A percentile compares a stretch with the other conserved stretches of the same genome.
These are phyloP conservation scores for Quercus phellos DNA, from an alignment of 331 rosid genomes.

Conservation along the genomic window DNA sequence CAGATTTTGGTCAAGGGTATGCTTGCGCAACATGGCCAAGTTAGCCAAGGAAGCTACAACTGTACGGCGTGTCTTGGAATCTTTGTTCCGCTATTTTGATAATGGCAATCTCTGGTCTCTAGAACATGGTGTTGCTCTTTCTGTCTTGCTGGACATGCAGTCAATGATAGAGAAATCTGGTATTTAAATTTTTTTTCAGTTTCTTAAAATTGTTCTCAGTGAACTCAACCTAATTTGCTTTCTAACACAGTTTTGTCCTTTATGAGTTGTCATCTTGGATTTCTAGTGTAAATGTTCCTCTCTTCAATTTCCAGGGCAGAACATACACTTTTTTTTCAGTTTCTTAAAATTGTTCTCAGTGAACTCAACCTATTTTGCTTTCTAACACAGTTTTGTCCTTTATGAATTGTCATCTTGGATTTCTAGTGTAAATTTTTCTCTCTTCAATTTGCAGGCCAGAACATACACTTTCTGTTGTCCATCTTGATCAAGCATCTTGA, in stretches of 20 bases:
- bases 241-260: too few species aligned
- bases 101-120: constrained; percentile 67
- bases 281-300: too few species aligned
- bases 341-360: neutral
- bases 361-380: too few species aligned
- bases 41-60: constrained; percentile 91
- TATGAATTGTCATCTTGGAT: too few species aligned
- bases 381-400: too few species aligned
- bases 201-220: neutral
- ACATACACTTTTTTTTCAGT: constrained; percentile 48
- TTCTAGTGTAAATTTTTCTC: too few species aligned
- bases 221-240: too few species aligned
- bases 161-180: constrained; percentile 79
- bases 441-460: constrained; percentile 53
- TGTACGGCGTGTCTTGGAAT: constrained; percentile 82
- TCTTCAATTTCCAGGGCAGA: constrained; percentile 53
- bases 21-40: constrained; percentile 86
- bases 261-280: too few species aligned
- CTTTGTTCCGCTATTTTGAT: constrained; percentile 81
- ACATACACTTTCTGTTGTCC: constrained; percentile 73
- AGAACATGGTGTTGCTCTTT: constrained; percentile 58
- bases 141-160: constrained; percentile 71
- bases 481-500: constrained; percentile 86
- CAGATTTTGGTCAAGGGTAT: constrained; percentile 86
- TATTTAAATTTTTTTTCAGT: constrained; percentile 22